Conservation (phyloP, 2,329 filamentous ascomycete genomes). For the Colletotrichum abscissum region DNA sequence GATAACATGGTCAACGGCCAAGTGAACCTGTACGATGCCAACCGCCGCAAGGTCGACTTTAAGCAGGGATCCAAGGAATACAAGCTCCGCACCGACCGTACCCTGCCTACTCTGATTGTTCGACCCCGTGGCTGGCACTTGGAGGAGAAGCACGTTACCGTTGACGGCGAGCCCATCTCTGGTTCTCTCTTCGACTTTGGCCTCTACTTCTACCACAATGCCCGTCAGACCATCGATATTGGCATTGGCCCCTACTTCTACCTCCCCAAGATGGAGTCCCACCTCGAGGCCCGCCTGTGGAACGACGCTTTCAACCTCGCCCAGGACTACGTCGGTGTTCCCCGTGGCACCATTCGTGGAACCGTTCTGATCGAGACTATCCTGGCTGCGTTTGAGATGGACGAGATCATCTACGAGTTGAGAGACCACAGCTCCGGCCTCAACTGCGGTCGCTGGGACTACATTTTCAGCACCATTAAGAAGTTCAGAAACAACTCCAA, state of each 20-base stretch:
- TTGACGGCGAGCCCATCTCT: conserved; percentile 95
- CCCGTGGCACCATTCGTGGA: conserved; percentile 89
- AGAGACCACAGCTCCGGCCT: conserved; percentile 95
- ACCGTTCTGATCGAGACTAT: conserved; percentile 99
- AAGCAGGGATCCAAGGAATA: conserved; percentile 96
- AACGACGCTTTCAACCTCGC: conserved; percentile 97
- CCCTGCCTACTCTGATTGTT: conserved; percentile 88
- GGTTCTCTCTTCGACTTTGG: conserved; percentile 96
- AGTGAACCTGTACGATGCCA: conserved; percentile 96
- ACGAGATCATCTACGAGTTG: conserved; percentile 99
- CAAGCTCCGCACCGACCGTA: conserved; percentile 92
- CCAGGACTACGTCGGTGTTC: conserved; percentile 92
- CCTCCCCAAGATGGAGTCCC: conserved; percentile 97
- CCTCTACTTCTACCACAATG: conserved; percentile 99
- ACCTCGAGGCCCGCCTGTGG: conserved; percentile 97
- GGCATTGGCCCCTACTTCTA: conserved; percentile 97
- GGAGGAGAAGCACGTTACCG: conserved; percentile 97
- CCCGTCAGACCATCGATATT: conserved; percentile 83
- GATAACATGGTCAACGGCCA: conserved; percentile 99
- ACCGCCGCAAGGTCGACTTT: conserved; percentile 94
- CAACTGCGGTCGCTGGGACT: conserved; percentile 99
- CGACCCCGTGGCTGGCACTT: conserved; percentile 97
- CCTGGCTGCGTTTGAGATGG: conserved; percentile 98
- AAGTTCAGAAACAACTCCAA: conserved; percentile 95
- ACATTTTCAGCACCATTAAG: conserved; percentile 99